A percentile compares a stretch with the other conserved stretches of the same genome.
phyloP scores from a whole-genome alignment of 148 eudicot species.

The Beta vulgaris region DNA sequence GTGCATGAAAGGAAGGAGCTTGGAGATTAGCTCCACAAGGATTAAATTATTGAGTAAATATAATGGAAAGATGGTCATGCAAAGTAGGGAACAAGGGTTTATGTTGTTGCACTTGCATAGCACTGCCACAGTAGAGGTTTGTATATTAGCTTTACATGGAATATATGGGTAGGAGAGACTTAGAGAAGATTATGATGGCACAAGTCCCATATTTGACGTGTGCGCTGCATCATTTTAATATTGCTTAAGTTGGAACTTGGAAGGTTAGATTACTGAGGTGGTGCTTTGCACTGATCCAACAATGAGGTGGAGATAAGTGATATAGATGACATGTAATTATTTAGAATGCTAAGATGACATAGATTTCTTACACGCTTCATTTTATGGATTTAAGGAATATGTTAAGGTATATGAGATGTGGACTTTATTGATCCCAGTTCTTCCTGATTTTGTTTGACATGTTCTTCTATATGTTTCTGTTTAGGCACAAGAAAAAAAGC shows the following conservation, averaged over 20 bases:
- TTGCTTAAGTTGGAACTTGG: background rate
- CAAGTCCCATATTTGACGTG: background rate
- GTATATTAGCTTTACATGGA: background rate
- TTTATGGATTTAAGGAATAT: background rate
- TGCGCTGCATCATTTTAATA: no score
- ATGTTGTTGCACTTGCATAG: background rate
- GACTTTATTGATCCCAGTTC: background rate
- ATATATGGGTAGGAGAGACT: background rate
- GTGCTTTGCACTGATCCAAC: background rate
- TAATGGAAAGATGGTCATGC: background rate
- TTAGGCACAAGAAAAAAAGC: conserved; percentile 69
- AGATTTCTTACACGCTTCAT: background rate
- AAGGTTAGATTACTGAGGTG: no score
- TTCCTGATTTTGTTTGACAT: background rate
- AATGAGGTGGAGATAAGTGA: background rate
- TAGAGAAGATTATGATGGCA: background rate
- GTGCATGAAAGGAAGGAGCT: background rate
- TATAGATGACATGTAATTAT: no score
- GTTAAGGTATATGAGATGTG: background rate
- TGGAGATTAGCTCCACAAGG: background rate
- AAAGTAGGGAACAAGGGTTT: background rate
- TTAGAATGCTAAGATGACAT: no score
- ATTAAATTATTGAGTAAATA: background rate
- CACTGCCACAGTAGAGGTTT: background rate
- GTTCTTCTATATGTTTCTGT: conserved; percentile 15